Evolutionary conservation across 1,284 basidiomycete genomes (phyloP).

Genomic region (Phellopilus nigrolimitatus): DNA sequence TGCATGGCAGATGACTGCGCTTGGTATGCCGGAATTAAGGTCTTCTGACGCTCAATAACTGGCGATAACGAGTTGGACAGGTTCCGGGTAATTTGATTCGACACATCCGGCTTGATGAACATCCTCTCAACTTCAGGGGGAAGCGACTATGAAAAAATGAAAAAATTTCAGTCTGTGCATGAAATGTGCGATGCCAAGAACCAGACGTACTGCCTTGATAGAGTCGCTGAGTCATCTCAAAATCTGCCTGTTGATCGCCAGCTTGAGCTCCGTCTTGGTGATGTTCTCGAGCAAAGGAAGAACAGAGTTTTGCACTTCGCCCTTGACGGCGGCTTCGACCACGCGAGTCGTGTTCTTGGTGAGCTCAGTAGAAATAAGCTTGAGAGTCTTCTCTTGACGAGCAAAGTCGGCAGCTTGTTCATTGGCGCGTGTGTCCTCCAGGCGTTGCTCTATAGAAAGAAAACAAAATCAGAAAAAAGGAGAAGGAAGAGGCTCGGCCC

Average conservation of each 20-base stretch:
- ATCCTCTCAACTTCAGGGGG: slow-evolving; percentile 74
- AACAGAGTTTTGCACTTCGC: slow-evolving; percentile 74
- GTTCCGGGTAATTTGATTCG: slow-evolving; percentile 68
- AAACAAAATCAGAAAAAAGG: slow-evolving; percentile 10
- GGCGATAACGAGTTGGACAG: slow-evolving; percentile 64
- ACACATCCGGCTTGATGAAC: slow-evolving; percentile 69
- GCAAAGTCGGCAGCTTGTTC: slow-evolving; percentile 74
- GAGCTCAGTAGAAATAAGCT: slow-evolving; percentile 77
- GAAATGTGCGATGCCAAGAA: not conserved
- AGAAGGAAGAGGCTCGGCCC: too few relatives aligned
- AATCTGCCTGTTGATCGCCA: slow-evolving; percentile 70
- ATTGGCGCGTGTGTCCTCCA: slow-evolving; percentile 70
- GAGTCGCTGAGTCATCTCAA: slow-evolving; percentile 64
- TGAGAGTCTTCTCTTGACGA: slow-evolving; percentile 81
- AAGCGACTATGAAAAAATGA: slow-evolving; percentile 45
- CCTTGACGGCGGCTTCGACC: slow-evolving; percentile 79
- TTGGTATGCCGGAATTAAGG: slow-evolving; percentile 66
- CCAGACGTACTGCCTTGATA: slow-evolving; percentile 59
- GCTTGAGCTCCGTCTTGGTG: slow-evolving; percentile 71
- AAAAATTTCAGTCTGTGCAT: slow-evolving; percentile 20
- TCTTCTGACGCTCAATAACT: slow-evolving; percentile 67
- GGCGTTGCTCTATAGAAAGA: slow-evolving; percentile 64
- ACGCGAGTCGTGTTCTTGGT: slow-evolving; percentile 81
- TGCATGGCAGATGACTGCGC: slow-evolving; percentile 68
- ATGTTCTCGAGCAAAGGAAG: slow-evolving; percentile 74